These are phyloP conservation scores for Vigna hirtella DNA, from an alignment of 306 rosid species.

Conservation along the genomic window DNA sequence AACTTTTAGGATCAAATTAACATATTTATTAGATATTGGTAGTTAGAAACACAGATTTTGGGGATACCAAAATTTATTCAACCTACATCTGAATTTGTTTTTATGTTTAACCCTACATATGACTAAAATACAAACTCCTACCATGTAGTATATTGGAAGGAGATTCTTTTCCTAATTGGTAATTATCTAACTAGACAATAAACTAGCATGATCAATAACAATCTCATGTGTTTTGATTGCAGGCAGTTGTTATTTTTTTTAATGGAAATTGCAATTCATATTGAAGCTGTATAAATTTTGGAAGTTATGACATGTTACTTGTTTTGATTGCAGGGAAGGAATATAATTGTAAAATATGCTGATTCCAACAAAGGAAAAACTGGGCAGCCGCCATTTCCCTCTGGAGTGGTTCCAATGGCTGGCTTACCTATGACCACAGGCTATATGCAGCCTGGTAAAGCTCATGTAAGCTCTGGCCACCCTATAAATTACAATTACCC, in stretches of 20 bases:
- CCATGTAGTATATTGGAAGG: slow-evolving; percentile 6
- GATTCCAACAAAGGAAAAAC: slow-evolving; percentile 74
- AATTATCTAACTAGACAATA: not conserved
- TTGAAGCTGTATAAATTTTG: slow-evolving; percentile 11
- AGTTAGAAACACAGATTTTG: too few species aligned
- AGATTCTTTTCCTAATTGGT: slow-evolving; percentile 14
- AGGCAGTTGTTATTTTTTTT: slow-evolving; percentile 4
- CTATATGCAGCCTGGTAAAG: slow-evolving; percentile 69
- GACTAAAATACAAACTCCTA: not conserved
- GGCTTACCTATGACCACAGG: slow-evolving; percentile 60
- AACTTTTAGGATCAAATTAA: too few species aligned
- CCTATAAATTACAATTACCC: slow-evolving; percentile 65
- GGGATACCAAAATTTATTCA: too few species aligned
- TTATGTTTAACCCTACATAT: not conserved
- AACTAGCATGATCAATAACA: not conserved
- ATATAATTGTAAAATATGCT: slow-evolving; percentile 70
- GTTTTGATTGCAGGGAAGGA: slow-evolving; percentile 70
- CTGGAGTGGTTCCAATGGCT: slow-evolving; percentile 60
- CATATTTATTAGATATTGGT: too few species aligned
- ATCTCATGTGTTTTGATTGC: slow-evolving; percentile 2
- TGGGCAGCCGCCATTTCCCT: slow-evolving; percentile 52
- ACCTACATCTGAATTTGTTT: not conserved
- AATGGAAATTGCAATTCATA: not conserved
- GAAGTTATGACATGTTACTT: slow-evolving; percentile 22
- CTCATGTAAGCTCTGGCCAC: slow-evolving; percentile 42